These are phyloP conservation scores for Raffaelea albimanens DNA, from an alignment of 2,329 filamentous ascomycete species.

Conservation along the genomic window DNA sequence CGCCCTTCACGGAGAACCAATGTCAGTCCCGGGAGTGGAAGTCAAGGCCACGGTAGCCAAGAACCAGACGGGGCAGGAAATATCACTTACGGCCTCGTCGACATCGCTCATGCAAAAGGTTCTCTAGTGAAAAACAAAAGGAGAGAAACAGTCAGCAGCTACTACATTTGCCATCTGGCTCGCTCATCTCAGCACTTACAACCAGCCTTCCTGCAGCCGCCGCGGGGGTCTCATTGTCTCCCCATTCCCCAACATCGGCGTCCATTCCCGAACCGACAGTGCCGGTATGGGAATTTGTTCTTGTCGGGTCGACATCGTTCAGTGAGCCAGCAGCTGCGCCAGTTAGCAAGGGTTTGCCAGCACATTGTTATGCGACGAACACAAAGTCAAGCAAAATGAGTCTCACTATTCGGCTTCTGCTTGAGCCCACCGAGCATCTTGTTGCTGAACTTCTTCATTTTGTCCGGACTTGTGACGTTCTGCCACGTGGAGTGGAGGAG, in stretches of 20 bases:
- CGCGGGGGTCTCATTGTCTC: conserved; percentile 8
- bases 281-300: background rate
- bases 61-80: background rate
- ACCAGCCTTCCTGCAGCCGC: conserved; percentile 9
- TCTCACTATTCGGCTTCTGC: conserved; percentile 6
- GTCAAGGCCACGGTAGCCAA: background rate
- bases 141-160: background rate
- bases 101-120: conserved; percentile 10
- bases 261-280: background rate
- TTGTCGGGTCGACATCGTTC: background rate
- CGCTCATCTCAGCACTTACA: conserved; percentile 5
- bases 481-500: no score
- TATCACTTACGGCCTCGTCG: conserved; percentile 7
- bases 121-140: no score
- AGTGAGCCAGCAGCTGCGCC: background rate
- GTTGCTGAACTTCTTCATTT: conserved; percentile 12
- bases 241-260: background rate
- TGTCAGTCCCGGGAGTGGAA: background rate
- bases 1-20: conserved; percentile 48
- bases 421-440: conserved; percentile 7
- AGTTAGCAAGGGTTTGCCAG: background rate
- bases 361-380: background rate
- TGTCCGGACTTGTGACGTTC: no score
- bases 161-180: no score
- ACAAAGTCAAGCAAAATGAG: background rate